Evolutionary conservation across 139 green algal species (phyloP).

Genomic region (Chloropicon primus): DNA sequence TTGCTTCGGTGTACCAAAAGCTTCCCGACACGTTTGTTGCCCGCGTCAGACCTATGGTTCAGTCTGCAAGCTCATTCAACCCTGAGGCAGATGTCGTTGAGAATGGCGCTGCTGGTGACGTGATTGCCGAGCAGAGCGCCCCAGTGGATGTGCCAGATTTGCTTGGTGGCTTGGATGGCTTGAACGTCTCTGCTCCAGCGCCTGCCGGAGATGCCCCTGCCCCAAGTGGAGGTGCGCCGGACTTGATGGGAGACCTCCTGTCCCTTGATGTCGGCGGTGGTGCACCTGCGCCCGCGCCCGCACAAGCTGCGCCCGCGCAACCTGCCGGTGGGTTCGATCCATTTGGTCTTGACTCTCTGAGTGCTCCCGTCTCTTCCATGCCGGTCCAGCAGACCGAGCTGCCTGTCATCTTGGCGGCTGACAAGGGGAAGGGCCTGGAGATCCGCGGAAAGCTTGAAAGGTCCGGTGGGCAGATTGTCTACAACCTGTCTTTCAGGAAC

Average conservation of each 20-base stretch:
- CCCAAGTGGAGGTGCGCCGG: not conserved
- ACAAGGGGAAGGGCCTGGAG: conserved; percentile 62
- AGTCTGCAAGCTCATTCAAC: no score
- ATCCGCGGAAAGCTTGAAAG: conserved; percentile 42
- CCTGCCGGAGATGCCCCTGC: not conserved
- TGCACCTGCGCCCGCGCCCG: no score
- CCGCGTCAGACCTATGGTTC: conserved; percentile 51
- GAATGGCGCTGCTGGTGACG: conserved; percentile 1
- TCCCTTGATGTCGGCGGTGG: not conserved
- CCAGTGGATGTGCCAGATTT: conserved; percentile 20
- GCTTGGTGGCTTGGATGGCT: conserved; percentile 32
- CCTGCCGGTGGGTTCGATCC: not conserved
- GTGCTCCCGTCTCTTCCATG: not conserved
- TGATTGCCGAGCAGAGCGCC: conserved; percentile 13
- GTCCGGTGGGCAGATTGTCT: conserved; percentile 30
- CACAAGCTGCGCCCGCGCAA: not conserved
- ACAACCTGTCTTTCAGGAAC: conserved; percentile 62
- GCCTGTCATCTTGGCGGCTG: conserved; percentile 45
- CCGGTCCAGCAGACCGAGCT: conserved; percentile 8
- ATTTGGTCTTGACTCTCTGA: not conserved
- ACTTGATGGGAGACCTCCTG: not conserved
- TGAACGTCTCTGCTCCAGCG: not conserved
- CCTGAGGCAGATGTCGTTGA: no score
- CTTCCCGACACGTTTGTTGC: conserved; percentile 73
- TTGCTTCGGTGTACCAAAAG: conserved; percentile 91